A percentile compares a stretch with the other conserved stretches of the same genome.
Conservation (phyloP, 176 grass and related monocot species). For the Areca catechu region DNA sequence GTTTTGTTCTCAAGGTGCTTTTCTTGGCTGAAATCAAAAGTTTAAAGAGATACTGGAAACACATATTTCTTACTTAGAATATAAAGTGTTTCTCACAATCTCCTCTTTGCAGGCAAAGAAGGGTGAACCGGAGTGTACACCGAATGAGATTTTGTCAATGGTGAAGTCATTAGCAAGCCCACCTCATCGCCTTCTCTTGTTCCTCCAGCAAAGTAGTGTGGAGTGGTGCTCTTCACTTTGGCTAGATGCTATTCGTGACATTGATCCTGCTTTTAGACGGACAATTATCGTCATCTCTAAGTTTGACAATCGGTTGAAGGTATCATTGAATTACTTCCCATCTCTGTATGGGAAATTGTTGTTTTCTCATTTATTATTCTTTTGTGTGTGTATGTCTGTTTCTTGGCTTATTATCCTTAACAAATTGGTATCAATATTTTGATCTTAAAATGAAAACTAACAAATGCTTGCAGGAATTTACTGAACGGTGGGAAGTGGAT, state of each 20-base stretch:
- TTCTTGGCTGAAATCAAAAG: not conserved
- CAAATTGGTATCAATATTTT: no score
- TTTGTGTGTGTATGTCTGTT: no score
- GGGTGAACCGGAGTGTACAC: slow-evolving; percentile 84
- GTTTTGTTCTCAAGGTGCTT: slow-evolving; percentile 84
- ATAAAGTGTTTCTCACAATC: not conserved
- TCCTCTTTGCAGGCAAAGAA: slow-evolving; percentile 63
- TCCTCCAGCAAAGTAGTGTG: slow-evolving; percentile 97
- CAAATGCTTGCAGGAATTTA: slow-evolving; percentile 68
- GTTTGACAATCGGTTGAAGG: slow-evolving; percentile 96
- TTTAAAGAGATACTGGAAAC: not conserved
- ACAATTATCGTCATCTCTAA: slow-evolving; percentile 89
- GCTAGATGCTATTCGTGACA: slow-evolving; percentile 82
- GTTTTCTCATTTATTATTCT: no score
- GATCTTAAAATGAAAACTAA: not conserved
- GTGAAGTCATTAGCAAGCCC: slow-evolving; percentile 82
- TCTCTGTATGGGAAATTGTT: no score
- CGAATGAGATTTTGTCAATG: slow-evolving; percentile 80
- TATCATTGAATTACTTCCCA: slow-evolving; percentile 14
- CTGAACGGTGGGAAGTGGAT: slow-evolving; percentile 88
- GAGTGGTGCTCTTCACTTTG: slow-evolving; percentile 97
- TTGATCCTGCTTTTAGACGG: slow-evolving; percentile 85
- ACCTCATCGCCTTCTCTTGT: slow-evolving; percentile 82
- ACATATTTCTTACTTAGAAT: slow-evolving; percentile 2
- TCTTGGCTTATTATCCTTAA: no score